phyloP scores from a whole-genome alignment of 345 rosid species.

The Euphorbia lathyris region DNA sequence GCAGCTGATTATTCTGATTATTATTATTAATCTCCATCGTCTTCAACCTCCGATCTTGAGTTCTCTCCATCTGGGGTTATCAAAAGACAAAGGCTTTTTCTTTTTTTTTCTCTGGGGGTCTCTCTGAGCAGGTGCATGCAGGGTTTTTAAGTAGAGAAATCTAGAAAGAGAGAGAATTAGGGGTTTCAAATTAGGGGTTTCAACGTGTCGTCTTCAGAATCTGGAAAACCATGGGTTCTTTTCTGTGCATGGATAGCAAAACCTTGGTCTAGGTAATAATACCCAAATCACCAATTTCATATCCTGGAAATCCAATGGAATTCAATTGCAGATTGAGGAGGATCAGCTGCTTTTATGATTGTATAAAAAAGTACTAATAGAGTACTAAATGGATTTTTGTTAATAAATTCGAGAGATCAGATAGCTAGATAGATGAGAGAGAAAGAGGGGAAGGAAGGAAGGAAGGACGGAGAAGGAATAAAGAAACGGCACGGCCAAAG shows the following conservation, averaged over 20 bases:
- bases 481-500: too few relatives aligned
- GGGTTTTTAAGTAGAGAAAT: constrained; percentile 6
- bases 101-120: too few relatives aligned
- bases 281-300: constrained; percentile 9
- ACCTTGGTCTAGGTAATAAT: background rate
- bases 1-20: constrained; percentile 19
- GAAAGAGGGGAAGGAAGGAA: constrained; percentile 21
- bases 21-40: constrained; percentile 18
- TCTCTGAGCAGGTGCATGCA: constrained; percentile 26
- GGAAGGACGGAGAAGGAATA: too few relatives aligned
- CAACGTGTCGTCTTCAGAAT: too few relatives aligned
- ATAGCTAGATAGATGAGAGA: background rate
- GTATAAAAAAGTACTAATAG: too few relatives aligned
- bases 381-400: too few relatives aligned
- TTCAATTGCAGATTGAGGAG: background rate
- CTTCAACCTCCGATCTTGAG: constrained; percentile 35
- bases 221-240: too few relatives aligned
- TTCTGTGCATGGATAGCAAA: constrained; percentile 7
- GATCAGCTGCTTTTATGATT: constrained; percentile 10
- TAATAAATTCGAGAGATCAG: background rate
- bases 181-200: constrained; percentile 15
- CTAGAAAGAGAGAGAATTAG: background rate
- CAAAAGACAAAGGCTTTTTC: too few relatives aligned
- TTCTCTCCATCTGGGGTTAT: too few relatives aligned
- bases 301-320: constrained; percentile 14